Base-by-base conservation (phyloP, 352 stramenopile species). In the Globisporangium iwayamae region DNA sequence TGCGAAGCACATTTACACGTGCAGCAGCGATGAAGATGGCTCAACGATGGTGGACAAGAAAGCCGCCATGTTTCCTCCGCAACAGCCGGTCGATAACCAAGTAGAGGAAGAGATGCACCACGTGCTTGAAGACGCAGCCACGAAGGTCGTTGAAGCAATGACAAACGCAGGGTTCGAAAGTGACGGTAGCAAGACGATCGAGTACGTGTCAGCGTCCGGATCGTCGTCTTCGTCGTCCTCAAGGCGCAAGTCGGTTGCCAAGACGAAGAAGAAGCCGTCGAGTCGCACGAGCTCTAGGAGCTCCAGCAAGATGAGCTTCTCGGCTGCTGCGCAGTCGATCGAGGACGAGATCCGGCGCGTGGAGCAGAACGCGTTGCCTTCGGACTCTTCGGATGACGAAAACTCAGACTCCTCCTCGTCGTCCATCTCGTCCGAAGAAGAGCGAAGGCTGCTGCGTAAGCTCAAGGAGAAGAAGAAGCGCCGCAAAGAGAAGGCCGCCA, bases 291-390 rank as follows among this genome's bases (percentile, higher is more conserved):
- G 60, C 66, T 68, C 56, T 16, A 66, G 53, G 18, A 66, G 30
- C 39, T 45, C 39, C 25, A 57, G 43, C 16, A 62, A 41, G 50
- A 41, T 46, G 34, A 56, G 18, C 39, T 11, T 52, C 8, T 25
- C 18, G 34, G 20, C 55, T 11, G 39, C 16, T 18, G 34, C 32
- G 10, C 22, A 47, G 34, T 48, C 66, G 32, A 43, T 55, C 2
- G 28, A 65, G 13, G 55, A 68, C 39, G 53, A 57, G n/a, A 65
- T 72, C 39, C 59, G 46, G 22, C 43, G 61, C 56, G 76, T 80
- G 34, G 65, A 72, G 8, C 65, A 77, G 7, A 72, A 84, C 14
- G 73, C 72, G 1, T 39, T 84, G 3, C 76, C 73, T 28, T 84
- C 76, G 0, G 73, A 82, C 41, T 66, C 63, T 10, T 71, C 66